Base-by-base conservation (phyloP, 495 filamentous ascomycete genomes). In the Platismatia glauca region DNA sequence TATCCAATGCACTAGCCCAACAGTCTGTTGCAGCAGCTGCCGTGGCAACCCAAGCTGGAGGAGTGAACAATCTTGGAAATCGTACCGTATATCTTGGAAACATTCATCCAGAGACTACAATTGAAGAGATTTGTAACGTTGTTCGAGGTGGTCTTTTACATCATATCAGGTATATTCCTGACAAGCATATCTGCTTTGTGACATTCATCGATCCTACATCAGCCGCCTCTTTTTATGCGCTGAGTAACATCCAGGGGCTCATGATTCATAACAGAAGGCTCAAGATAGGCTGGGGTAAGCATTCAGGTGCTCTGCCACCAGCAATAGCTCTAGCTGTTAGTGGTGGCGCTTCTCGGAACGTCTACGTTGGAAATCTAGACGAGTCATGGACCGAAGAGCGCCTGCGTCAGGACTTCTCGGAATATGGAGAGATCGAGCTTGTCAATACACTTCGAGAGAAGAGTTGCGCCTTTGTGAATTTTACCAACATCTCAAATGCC, bases 111-210 rank as follows among this genome's bases (percentile, higher is more conserved):
- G 94, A 98, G 75, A 98, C 94, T 2, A 97, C 94, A 3, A 93
- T 97, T 67, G 94, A 97, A 75, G 94, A 96, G 73, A 97, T 97
- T 72, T 97, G 92, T 79, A 97, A 97, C 69, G 92, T 97, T 55
- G 92, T 97, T 34, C 86, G 92, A 57, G 92, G 92, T 50, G 92
- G 92, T 64, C 79, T 97, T 63, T 78, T 98, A 70, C 94, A 98
- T 72, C 94, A 98, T 73, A 94, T 98, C 74, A 90, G 94, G 59
- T 98, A 97, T 76, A 98, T 98, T 68, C 95, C 94, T 33, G 94
- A 98, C 78, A 98, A 98, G 81, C 94, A 98, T 75, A 98, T 97
- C 68, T 98, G 94, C 79, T 98, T 98, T 68, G 94, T 98, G 44
- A 98, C 94, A 3, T 98, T 98, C 77, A 97, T 98, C 73, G 94